A percentile compares a stretch with the other conserved stretches of the same genome.
phyloP scores from a whole-genome alignment of 176 grass and related monocot species.

The Tillandsia fasciculata region DNA sequence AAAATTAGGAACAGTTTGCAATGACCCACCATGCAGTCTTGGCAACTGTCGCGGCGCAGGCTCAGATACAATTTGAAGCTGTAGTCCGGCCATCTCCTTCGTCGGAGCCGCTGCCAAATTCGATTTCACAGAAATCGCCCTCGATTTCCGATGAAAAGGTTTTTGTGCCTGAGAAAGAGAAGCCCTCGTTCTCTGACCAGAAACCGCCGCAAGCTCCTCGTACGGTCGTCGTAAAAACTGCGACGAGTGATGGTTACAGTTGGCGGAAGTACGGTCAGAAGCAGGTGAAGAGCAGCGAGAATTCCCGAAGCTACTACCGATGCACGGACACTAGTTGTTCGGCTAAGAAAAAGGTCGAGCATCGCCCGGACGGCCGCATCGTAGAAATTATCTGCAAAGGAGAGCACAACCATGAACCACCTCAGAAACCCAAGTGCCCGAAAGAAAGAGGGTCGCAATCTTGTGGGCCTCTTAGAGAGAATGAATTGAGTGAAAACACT shows the following conservation, averaged over 20 bases:
- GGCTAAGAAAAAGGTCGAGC: slow-evolving; percentile 78
- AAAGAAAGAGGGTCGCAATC: slow-evolving; percentile 31
- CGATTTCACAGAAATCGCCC: no score
- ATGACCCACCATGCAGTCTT: no score
- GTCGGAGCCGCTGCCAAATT: no score
- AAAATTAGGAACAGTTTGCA: no score
- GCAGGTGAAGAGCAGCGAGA: slow-evolving; percentile 59
- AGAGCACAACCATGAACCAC: slow-evolving; percentile 45
- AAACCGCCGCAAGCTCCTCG: no score
- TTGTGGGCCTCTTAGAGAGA: background rate
- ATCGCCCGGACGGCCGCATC: slow-evolving; percentile 37
- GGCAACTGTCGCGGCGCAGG: no score
- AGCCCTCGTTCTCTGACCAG: no score
- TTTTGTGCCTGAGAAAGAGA: no score
- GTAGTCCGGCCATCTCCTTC: no score
- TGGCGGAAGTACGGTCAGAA: slow-evolving; percentile 86
- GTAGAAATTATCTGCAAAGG: slow-evolving; percentile 72
- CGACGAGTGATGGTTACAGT: slow-evolving; percentile 43
- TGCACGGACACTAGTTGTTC: slow-evolving; percentile 46
- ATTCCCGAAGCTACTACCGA: slow-evolving; percentile 69
- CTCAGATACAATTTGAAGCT: no score
- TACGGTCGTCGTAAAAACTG: no score
- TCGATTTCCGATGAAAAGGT: no score
- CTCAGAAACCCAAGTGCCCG: slow-evolving; percentile 40
- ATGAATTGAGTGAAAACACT: background rate